Conservation (phyloP, 179 eudicot genomes). For the Vitellaria paradoxa region DNA sequence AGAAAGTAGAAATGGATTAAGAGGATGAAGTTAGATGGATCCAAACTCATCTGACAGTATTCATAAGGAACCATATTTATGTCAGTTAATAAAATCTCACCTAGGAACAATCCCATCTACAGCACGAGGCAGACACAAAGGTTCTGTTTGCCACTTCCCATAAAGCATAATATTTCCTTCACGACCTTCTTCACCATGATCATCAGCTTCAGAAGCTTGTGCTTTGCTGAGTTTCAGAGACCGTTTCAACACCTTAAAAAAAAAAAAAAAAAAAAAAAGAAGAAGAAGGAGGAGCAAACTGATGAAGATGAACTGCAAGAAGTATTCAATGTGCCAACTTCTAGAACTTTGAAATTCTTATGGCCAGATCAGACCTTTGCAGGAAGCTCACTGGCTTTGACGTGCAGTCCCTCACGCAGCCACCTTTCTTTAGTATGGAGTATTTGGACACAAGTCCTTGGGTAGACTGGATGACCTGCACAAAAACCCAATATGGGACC, state of each 20-base stretch:
- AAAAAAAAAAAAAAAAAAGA: no score
- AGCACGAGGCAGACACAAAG: constrained; percentile 74
- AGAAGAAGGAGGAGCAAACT: no score
- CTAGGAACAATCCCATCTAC: constrained; percentile 94
- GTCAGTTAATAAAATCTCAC: constrained; percentile 29
- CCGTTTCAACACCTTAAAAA: constrained; percentile 54
- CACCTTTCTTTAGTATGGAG: constrained; percentile 86
- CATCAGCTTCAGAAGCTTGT: constrained; percentile 33
- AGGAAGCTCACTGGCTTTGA: constrained; percentile 70
- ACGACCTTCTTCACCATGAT: constrained; percentile 37
- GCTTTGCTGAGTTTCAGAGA: constrained; percentile 48
- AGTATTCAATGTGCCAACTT: not conserved
- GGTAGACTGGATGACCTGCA: constrained; percentile 86
- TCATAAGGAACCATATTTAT: not conserved
- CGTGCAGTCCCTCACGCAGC: constrained; percentile 87
- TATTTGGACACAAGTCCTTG: constrained; percentile 77
- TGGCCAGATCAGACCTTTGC: constrained; percentile 49
- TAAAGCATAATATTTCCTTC: constrained; percentile 56
- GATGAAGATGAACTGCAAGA: not conserved
- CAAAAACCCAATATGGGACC: constrained; percentile 86
- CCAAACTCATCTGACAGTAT: not conserved
- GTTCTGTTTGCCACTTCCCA: constrained; percentile 96
- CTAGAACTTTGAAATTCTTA: constrained; percentile 4
- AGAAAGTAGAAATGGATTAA: not conserved
- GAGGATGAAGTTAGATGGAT: not conserved